These are phyloP conservation scores for Micractinium conductrix DNA, from an alignment of 139 green algal genomes.

Conservation along the genomic window DNA sequence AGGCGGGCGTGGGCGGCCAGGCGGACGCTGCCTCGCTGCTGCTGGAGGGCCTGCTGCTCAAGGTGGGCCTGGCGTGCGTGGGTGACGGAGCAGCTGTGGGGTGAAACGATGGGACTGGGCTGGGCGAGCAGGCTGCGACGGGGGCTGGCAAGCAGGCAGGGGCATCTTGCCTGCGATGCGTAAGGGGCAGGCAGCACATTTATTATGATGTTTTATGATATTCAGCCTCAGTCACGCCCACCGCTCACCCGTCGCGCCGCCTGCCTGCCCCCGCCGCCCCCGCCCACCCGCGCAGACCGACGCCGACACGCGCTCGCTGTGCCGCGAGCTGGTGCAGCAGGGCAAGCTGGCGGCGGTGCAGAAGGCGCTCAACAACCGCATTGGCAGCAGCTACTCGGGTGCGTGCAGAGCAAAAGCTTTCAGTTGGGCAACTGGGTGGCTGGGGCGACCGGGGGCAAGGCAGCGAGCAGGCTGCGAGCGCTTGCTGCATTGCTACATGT, in stretches of 20 bases:
- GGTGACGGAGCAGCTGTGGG: background rate
- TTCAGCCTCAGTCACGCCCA: too few species aligned
- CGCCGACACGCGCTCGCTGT: constrained; percentile 8
- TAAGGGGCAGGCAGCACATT: too few species aligned
- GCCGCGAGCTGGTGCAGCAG: constrained; percentile 18
- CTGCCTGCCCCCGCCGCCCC: background rate
- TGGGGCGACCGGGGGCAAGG: background rate
- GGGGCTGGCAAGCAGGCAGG: too few species aligned
- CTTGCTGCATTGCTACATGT: too few species aligned
- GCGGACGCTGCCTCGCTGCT: constrained; percentile 25
- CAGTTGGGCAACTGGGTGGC: background rate
- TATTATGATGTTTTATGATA: too few species aligned
- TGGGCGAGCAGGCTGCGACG: too few species aligned
- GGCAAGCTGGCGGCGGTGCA: constrained; percentile 15
- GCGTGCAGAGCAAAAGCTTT: background rate
- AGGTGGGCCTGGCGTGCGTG: background rate
- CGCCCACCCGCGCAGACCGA: background rate
- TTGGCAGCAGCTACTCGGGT: constrained; percentile 26
- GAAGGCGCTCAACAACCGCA: constrained; percentile 34
- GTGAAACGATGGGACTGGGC: too few species aligned
- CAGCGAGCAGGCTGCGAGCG: too few species aligned
- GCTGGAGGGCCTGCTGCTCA: constrained; percentile 28
- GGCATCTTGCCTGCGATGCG: too few species aligned
- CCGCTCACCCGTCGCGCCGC: background rate
- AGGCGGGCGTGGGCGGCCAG: constrained; percentile 18